Evolutionary conservation across 148 eudicot genomes (phyloP).

Genomic region (Rhododendron henanense): DNA sequence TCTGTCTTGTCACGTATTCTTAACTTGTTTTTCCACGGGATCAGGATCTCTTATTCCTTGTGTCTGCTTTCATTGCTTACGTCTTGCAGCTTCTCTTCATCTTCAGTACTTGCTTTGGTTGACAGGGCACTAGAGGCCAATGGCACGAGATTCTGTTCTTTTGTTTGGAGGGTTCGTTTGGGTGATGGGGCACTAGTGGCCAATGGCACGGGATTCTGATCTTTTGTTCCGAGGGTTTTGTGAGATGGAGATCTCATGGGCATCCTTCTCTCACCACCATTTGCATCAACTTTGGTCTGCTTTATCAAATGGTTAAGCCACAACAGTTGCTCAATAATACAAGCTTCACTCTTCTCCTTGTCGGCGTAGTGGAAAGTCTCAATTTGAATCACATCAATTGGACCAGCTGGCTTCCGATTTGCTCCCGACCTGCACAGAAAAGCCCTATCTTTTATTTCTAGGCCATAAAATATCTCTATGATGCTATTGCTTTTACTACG

Average conservation of each 20-base stretch:
- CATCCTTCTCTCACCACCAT: slow-evolving; percentile 20
- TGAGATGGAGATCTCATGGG: slow-evolving; percentile 21
- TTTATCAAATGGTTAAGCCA: slow-evolving; percentile 74
- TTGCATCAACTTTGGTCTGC: slow-evolving; percentile 30
- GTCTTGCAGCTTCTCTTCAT: slow-evolving; percentile 16
- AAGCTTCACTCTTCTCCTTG: slow-evolving; percentile 64
- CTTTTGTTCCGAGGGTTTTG: slow-evolving; percentile 14
- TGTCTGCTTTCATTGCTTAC: slow-evolving; percentile 10
- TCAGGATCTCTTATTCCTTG: slow-evolving; percentile 21
- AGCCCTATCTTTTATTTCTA: background rate
- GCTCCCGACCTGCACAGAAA: slow-evolving; percentile 49
- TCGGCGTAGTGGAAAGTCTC: slow-evolving; percentile 91
- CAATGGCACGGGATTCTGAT: slow-evolving; percentile 6
- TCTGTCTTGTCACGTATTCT: slow-evolving; percentile 11
- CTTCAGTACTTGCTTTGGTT: slow-evolving; percentile 20
- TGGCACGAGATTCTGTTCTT: slow-evolving; percentile 5
- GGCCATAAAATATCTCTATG: background rate
- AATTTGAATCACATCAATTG: slow-evolving; percentile 49
- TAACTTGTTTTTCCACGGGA: background rate
- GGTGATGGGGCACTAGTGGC: slow-evolving; percentile 16
- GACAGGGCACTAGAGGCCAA: slow-evolving; percentile 14
- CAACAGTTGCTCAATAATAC: slow-evolving; percentile 55
- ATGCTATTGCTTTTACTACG: background rate
- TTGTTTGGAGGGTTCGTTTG: slow-evolving; percentile 13
- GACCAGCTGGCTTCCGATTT: slow-evolving; percentile 41